Conservation (phyloP, 1,284 basidiomycete genomes). For the Xerocomus nothofagi region DNA sequence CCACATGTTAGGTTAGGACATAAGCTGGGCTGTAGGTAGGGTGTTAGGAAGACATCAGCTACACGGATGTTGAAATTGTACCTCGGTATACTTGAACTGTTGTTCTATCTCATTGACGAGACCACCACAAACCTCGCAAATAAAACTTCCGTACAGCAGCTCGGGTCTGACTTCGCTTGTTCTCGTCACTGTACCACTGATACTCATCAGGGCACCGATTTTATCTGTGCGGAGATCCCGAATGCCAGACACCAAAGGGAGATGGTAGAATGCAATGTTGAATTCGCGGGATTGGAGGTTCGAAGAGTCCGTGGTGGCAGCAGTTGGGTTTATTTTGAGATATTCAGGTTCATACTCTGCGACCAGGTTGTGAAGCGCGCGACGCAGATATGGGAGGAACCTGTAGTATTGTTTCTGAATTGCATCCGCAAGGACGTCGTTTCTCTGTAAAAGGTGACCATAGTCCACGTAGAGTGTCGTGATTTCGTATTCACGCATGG, state of each 20-base stretch:
- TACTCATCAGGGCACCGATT: conserved; percentile 91
- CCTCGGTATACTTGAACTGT: conserved; percentile 99
- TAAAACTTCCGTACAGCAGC: conserved; percentile 90
- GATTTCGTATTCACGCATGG: conserved; percentile 90
- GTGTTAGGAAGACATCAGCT: not conserved
- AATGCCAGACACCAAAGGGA: conserved; percentile 94
- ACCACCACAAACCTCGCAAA: conserved; percentile 86
- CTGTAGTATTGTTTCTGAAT: conserved; percentile 96
- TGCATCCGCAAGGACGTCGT: conserved; percentile 90
- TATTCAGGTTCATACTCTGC: conserved; percentile 89
- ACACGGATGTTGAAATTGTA: conserved; percentile 44
- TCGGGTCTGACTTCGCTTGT: conserved; percentile 98
- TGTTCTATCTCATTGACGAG: conserved; percentile 96
- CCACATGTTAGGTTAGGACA: conserved; percentile 94
- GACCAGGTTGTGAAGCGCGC: conserved; percentile 88
- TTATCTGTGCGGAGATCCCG: conserved; percentile 92
- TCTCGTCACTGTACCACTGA: conserved; percentile 95
- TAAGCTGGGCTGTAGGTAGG: conserved; percentile 69
- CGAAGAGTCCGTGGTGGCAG: conserved; percentile 76
- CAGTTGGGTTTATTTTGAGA: conserved; percentile 85
- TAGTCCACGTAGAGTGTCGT: conserved; percentile 98
- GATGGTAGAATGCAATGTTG: conserved; percentile 91
- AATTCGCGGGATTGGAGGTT: conserved; percentile 93
- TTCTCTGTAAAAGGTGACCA: conserved; percentile 84
- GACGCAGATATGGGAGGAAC: conserved; percentile 91